Percentiles rank a stretch among this genome's conserved stretches.
phyloP scores from a whole-genome alignment of 192 early-diverging fungal genomes.

The Mortierella claussenii region DNA sequence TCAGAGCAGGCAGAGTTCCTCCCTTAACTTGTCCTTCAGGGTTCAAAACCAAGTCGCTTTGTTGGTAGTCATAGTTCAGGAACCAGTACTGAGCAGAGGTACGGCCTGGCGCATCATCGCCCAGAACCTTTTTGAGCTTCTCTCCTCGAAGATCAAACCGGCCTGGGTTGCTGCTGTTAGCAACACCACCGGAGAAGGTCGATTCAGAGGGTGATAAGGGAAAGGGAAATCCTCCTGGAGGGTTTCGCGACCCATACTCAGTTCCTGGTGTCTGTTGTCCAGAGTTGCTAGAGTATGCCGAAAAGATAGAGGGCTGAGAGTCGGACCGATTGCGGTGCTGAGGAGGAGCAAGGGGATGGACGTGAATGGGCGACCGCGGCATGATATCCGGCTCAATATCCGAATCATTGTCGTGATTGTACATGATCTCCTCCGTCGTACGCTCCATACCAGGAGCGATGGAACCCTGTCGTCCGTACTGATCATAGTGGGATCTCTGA shows the following conservation, averaged over 20 bases:
- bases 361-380: constrained; percentile 9
- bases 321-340: constrained; percentile 31
- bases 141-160: constrained; percentile 46
- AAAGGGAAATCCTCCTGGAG: constrained; percentile 66
- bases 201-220: constrained; percentile 36
- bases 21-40: constrained; percentile 91
- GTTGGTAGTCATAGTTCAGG: constrained; percentile 79
- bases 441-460: constrained; percentile 28
- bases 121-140: constrained; percentile 60
- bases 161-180: constrained; percentile 35
- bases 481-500: constrained; percentile 13
- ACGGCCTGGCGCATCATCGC: constrained; percentile 61
- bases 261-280: constrained; percentile 25
- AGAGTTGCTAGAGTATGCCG: constrained; percentile 24
- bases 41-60: constrained; percentile 81
- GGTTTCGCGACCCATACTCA: constrained; percentile 25
- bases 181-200: constrained; percentile 6
- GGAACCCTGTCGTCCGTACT: constrained; percentile 25
- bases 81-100: constrained; percentile 73
- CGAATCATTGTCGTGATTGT: constrained; percentile 52
- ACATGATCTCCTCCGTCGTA: constrained; percentile 35
- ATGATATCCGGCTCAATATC: constrained; percentile 45
- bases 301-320: constrained; percentile 44
- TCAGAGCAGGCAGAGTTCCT: constrained; percentile 84
- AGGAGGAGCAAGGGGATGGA: neutral